Evolutionary conservation across 495 filamentous ascomycete genomes (phyloP), one percentile per base, ranked within the genome.

Genomic region (Stereocaulon alpinum): DNA sequence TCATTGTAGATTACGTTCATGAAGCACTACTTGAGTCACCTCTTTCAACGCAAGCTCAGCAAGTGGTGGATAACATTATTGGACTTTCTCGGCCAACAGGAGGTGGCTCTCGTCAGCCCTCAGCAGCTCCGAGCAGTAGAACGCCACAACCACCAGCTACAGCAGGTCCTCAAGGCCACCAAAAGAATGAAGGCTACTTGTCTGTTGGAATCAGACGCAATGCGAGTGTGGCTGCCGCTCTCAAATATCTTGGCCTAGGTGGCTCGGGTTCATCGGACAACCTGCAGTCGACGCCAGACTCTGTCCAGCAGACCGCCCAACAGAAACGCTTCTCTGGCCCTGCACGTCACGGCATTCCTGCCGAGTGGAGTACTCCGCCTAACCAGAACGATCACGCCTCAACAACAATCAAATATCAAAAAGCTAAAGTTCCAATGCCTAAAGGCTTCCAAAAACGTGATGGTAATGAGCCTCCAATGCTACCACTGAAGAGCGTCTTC

Each of bases 1-100:
- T 85, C 32, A 81, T 96, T 42, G 80, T 95, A 27, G 93, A 97
- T 67, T 87, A 86, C 64, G 81, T 97, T 44, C 85, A 97, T 64
- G 75, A 84, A 37, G 77, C 80, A 2, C 74, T 97, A 18, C 67
- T 96, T 6, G 77, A 88, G 29, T 96, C 92, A 2, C 79, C 87
- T 6, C 78, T 96, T 56, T 86, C 83, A 24, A 62, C 75, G 12
- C 74, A 84, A 47, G 85, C 88, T 44, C 86, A 88, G 64, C 75
- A 73, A 40, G 68, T 91, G 44, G 86, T 95, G 66, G 85, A 87
- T 57, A 87, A 95, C 49, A 88, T 95, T 57, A 69, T 86, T 62
- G 76, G 82, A 54, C 73, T 85, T 58, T 76, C 78, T 57, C 70
- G 71, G 67, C 76, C 74, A 66, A 59, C 80, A 64, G 72, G 76